These are phyloP conservation scores for Lactarius indigo DNA, from an alignment of 768 basidiomycete genomes.

Conservation along the genomic window DNA sequence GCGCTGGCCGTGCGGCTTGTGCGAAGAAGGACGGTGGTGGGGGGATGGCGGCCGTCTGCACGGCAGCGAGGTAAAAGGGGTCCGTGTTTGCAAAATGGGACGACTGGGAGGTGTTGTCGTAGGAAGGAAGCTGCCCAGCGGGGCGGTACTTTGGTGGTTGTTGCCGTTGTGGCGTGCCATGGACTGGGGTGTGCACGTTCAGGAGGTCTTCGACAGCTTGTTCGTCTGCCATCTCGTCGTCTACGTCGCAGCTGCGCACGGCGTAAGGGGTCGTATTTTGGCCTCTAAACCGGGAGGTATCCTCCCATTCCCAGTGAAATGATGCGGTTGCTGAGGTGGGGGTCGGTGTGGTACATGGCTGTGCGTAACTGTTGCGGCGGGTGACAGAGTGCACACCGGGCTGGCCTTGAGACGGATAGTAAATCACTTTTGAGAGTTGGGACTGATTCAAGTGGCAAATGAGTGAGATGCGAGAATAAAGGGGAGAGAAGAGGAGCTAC, in stretches of 20 bases:
- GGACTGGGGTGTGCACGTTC: constrained; percentile 32
- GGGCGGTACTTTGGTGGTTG: constrained; percentile 20
- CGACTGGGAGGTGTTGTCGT: constrained; percentile 17
- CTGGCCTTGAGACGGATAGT: constrained; percentile 33
- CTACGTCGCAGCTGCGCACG: constrained; percentile 26
- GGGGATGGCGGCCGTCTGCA: constrained; percentile 31
- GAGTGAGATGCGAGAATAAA: not conserved
- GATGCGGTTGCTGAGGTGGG: constrained; percentile 33
- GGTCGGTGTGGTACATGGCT: constrained; percentile 42
- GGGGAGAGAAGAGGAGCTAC: constrained; percentile 32
- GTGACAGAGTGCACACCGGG: constrained; percentile 26
- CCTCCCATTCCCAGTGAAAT: constrained; percentile 32
- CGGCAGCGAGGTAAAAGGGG: constrained; percentile 47
- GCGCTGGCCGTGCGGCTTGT: constrained; percentile 18
- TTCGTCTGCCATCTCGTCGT: constrained; percentile 44
- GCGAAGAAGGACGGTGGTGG: constrained; percentile 22
- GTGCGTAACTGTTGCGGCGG: constrained; percentile 36
- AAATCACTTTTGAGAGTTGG: constrained; percentile 45
- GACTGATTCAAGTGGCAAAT: constrained; percentile 31
- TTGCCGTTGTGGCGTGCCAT: constrained; percentile 8
- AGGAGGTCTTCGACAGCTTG: constrained; percentile 46
- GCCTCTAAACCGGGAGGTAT: constrained; percentile 5
- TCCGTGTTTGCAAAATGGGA: constrained; percentile 44
- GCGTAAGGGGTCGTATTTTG: constrained; percentile 8
- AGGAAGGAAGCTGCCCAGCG: constrained; percentile 21